Base-by-base conservation (phyloP, 257 asterid species). In the Eustoma russellianum region DNA sequence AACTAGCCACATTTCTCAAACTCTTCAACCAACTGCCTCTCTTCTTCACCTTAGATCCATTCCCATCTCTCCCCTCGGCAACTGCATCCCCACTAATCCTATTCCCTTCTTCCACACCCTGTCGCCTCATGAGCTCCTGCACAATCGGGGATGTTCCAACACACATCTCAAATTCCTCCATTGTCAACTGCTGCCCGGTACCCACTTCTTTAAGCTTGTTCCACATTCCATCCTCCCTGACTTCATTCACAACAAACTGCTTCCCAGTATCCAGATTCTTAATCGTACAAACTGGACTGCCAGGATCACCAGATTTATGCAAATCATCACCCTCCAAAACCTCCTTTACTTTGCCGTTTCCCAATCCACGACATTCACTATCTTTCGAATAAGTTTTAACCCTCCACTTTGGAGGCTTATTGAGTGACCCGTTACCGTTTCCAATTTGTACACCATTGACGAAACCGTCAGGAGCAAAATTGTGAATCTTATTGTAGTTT, bases 81-180 rank as follows among this genome's bases (percentile, higher is more conserved):
- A 77, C 75, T 15, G 66, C 61, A 66, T 76, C 79, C 60, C 53
- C 55, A 56, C 71, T 69, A 61, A 79, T 95, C 70, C 72, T 73
- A 62, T 66, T 77, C 59, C 93, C 81, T 53, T 88, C 83, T 71
- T 85, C 97, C 41, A 85, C 84, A 71, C 82, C 79, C 71, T 88
- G 97, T 66, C 98, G 68, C 77, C 98, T 85, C 98, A 92, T 92
- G 72, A 92, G 60, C 63, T 88, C 98, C 69, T 88, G 98, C 19
- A 92, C 95, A 34, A 92, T 92, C 0, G 98, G 98, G 1, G 98
- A 92, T 48, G 97, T 85, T 70, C 98, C 98, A 13, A 92, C 93
- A 50, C 79, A 76, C 86, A 88, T 77, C 79, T 92, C 97, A 6
- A 88, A 82, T 68, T 88, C 98, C 71, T 88, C 97, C 85, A 81